These are phyloP conservation scores for Solanum phureja DNA, from an alignment of 257 asterid genomes.

Conservation along the genomic window DNA sequence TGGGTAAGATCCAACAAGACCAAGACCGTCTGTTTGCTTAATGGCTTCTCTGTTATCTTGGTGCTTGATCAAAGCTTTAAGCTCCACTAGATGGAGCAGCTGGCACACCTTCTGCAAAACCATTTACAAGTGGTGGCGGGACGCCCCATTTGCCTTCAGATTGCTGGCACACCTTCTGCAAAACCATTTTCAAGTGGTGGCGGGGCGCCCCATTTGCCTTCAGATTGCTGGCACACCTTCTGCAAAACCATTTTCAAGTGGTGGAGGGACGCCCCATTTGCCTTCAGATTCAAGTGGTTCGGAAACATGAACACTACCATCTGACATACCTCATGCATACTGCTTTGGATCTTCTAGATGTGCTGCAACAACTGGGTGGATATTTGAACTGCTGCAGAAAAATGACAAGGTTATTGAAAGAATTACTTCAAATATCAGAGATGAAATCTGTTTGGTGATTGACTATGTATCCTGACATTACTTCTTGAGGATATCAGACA, in stretches of 20 bases:
- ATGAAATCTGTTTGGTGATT: background rate
- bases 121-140: slow-evolving; percentile 61
- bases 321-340: slow-evolving; percentile 73
- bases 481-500: background rate
- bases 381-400: slow-evolving; percentile 34
- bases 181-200: slow-evolving; percentile 62
- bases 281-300: slow-evolving; percentile 83
- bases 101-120: slow-evolving; percentile 24
- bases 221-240: slow-evolving; percentile 33
- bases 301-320: slow-evolving; percentile 68
- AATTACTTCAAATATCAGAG: background rate
- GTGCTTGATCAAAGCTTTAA: slow-evolving; percentile 43
- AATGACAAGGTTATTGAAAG: background rate
- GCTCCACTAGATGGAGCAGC: slow-evolving; percentile 30
- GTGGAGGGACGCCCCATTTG: slow-evolving; percentile 75
- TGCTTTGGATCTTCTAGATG: slow-evolving; percentile 87
- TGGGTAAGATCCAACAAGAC: background rate
- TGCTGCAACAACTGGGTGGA: slow-evolving; percentile 75
- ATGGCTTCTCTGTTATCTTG: background rate
- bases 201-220: slow-evolving; percentile 71
- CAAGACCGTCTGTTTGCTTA: background rate
- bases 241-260: slow-evolving; percentile 50
- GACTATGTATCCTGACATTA: background rate
- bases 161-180: slow-evolving; percentile 23
- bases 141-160: slow-evolving; percentile 77